Percentiles rank a stretch among this genome's conserved stretches.
phyloP scores from a whole-genome alignment of 345 rosid species.

The Erucastrum elatum region DNA sequence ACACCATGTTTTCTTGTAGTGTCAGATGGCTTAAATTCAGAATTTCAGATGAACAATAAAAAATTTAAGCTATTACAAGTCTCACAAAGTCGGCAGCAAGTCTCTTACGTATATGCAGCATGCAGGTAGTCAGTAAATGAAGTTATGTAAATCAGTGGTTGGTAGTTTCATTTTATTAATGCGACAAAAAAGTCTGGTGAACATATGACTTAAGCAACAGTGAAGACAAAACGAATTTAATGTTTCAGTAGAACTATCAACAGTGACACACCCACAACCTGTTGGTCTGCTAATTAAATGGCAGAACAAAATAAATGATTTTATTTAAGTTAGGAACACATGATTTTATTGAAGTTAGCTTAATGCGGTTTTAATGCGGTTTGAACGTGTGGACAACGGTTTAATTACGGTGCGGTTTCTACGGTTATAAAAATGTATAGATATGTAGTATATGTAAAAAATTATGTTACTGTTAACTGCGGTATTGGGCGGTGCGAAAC shows the following conservation, averaged over 20 bases:
- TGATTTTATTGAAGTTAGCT: not conserved
- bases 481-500: not conserved
- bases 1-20: too few relatives aligned
- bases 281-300: slow-evolving; percentile 8
- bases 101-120: not conserved
- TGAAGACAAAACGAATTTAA: slow-evolving; percentile 1
- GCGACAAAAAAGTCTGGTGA: slow-evolving; percentile 15
- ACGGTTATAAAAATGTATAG: too few relatives aligned
- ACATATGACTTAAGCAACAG: slow-evolving; percentile 1
- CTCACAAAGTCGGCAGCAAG: slow-evolving; percentile 2
- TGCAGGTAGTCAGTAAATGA: not conserved
- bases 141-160: slow-evolving; percentile 10
- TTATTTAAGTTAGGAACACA: slow-evolving; percentile 12
- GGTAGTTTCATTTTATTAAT: slow-evolving; percentile 1
- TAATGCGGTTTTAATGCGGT: too few relatives aligned
- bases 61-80: not conserved
- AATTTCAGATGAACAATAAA: not conserved
- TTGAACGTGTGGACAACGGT: too few relatives aligned
- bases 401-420: too few relatives aligned
- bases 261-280: slow-evolving; percentile 2
- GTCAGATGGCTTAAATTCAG: not conserved
- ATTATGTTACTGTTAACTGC: too few relatives aligned
- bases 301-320: not conserved
- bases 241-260: not conserved
- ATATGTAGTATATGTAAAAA: too few relatives aligned